phyloP scores from a whole-genome alignment of 208 protist species.

The Leishmania guyanensis region DNA sequence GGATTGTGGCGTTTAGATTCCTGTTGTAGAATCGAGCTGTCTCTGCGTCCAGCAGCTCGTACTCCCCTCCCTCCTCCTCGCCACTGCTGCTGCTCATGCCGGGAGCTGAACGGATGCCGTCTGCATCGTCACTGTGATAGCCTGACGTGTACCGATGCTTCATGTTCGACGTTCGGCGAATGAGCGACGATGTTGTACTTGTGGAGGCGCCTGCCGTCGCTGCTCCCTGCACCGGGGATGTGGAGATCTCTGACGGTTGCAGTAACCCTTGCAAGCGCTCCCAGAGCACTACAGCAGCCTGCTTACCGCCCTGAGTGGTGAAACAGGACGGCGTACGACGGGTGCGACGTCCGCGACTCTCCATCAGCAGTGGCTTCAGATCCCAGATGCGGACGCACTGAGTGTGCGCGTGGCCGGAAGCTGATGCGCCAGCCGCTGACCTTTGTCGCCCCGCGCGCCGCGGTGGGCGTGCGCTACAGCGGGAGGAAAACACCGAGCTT shows the following conservation, averaged over 20 bases:
- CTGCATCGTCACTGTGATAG: slow-evolving; percentile 11
- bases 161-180: neutral
- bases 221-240: neutral
- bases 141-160: neutral
- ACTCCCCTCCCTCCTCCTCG: slow-evolving; percentile 27
- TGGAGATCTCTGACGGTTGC: slow-evolving; percentile 21
- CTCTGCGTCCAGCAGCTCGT: slow-evolving; percentile 38
- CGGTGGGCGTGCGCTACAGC: slow-evolving; percentile 9
- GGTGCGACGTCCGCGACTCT: slow-evolving; percentile 36
- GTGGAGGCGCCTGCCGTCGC: neutral
- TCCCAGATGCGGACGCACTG: slow-evolving; percentile 61
- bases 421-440: neutral
- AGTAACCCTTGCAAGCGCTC: slow-evolving; percentile 45
- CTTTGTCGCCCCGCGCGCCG: slow-evolving; percentile 18
- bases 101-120: slow-evolving; percentile 6
- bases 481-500: slow-evolving; percentile 19
- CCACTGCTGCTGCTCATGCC: slow-evolving; percentile 19
- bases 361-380: slow-evolving; percentile 66
- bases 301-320: slow-evolving; percentile 22
- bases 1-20: slow-evolving; percentile 54
- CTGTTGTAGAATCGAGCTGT: slow-evolving; percentile 62
- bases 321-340: slow-evolving; percentile 22
- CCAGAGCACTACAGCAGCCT: slow-evolving; percentile 43
- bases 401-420: slow-evolving; percentile 44
- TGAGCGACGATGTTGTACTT: neutral